These are phyloP conservation scores for Pseudozyma sp. DNA, from an alignment of 1,284 basidiomycete species.

Conservation along the genomic window DNA sequence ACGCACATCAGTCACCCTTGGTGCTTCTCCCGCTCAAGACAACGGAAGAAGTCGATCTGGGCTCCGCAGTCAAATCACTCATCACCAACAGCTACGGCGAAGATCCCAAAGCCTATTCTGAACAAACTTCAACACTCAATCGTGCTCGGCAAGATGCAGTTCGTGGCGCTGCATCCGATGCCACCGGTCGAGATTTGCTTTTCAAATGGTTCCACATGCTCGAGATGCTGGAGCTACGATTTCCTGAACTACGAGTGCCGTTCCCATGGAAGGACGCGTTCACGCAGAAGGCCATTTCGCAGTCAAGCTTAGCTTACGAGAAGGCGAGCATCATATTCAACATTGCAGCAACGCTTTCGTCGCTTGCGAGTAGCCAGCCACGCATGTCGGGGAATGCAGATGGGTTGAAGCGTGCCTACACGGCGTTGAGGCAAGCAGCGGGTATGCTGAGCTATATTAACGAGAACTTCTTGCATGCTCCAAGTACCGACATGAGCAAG, in stretches of 20 bases:
- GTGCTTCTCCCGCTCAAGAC: slow-evolving; percentile 72
- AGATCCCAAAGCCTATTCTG: slow-evolving; percentile 84
- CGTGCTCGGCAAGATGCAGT: slow-evolving; percentile 95
- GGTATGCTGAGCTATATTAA: slow-evolving; percentile 99
- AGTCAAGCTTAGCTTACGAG: slow-evolving; percentile 96
- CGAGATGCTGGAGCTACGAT: slow-evolving; percentile 94
- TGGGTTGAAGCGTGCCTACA: slow-evolving; percentile 93
- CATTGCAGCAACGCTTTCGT: slow-evolving; percentile 91
- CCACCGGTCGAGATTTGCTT: slow-evolving; percentile 79
- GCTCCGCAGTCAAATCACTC: slow-evolving; percentile 83
- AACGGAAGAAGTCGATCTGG: slow-evolving; percentile 83
- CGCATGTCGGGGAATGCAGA: slow-evolving; percentile 71
- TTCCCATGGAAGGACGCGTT: slow-evolving; percentile 98
- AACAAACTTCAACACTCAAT: slow-evolving; percentile 85
- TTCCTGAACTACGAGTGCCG: slow-evolving; percentile 93
- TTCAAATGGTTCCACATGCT: slow-evolving; percentile 99
- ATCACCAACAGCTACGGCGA: slow-evolving; percentile 95
- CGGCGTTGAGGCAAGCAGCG: slow-evolving; percentile 90
- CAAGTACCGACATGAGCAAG: slow-evolving; percentile 92
- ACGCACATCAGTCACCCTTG: slow-evolving; percentile 46
- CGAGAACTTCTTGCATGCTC: slow-evolving; percentile 98
- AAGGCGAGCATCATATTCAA: slow-evolving; percentile 98
- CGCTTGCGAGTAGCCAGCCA: slow-evolving; percentile 85
- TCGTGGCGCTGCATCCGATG: slow-evolving; percentile 85
- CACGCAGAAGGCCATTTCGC: slow-evolving; percentile 87